Conservation (phyloP, 257 asterid species). For the Nicotiana noctiflora region DNA sequence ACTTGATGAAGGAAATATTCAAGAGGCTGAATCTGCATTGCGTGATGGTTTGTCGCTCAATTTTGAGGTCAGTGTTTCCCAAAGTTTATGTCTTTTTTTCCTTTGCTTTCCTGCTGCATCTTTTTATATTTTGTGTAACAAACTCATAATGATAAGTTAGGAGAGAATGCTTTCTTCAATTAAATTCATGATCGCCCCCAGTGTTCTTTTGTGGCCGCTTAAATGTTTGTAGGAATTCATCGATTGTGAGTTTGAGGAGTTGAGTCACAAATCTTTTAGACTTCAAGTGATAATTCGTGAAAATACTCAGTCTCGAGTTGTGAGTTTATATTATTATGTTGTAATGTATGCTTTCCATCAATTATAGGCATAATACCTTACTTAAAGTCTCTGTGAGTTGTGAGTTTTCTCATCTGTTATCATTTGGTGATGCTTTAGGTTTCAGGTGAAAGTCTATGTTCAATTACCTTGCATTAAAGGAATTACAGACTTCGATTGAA, state of each 20-base stretch:
- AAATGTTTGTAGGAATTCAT: background rate
- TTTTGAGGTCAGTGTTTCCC: slow-evolving; percentile 62
- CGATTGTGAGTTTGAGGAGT: background rate
- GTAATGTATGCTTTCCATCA: background rate
- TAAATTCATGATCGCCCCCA: background rate
- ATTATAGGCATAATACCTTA: background rate
- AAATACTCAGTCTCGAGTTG: background rate
- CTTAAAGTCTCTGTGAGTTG: background rate
- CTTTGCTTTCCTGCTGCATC: background rate
- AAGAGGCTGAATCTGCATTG: slow-evolving; percentile 95
- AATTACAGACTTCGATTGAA: background rate
- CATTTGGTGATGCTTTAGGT: background rate
- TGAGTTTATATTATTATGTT: too few species aligned
- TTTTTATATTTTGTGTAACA: background rate
- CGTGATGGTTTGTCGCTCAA: slow-evolving; percentile 89
- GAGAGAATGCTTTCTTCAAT: background rate
- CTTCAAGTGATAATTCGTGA: background rate
- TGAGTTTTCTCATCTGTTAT: background rate
- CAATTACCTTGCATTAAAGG: background rate
- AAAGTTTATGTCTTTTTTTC: background rate
- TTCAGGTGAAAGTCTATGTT: background rate
- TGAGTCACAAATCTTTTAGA: background rate
- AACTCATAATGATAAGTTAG: background rate
- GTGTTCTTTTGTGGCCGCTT: background rate
- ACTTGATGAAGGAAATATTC: slow-evolving; percentile 90